Base-by-base conservation (phyloP, 257 asterid genomes). In the Scutellaria barbata region DNA sequence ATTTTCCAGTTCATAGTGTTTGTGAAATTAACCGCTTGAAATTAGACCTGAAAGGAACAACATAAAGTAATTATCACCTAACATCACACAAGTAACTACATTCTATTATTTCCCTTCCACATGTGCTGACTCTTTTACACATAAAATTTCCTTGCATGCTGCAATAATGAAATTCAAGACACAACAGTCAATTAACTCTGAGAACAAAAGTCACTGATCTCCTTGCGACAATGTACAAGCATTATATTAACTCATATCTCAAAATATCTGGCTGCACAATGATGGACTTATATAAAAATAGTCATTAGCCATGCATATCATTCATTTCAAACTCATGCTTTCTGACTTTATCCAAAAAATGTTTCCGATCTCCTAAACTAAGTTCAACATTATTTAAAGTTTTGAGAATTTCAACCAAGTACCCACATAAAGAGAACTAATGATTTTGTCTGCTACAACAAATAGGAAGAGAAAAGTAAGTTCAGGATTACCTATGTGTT, bases 401-500 rank as follows among this genome's bases (percentile, higher is more conserved):
- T 2, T 33, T 17, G 1, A 16, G 54, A 18, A 30, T 13, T 7
- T 57, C 47, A 57, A 37, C 48, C 55, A 76, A 17, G 72, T 52
- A n/a, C 71, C 51, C 47, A 8, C 30, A 54, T 63, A 10, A 33
- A 67, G 10, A 25, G 8, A 16, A 72, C 46, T 13, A 16, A 73
- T 6, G 51, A 54, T 65, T 65, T 10, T 40, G 17, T 66, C 59
- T 20, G 22, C 57, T 41, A 63, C 14, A 41, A 75, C 7, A 30
- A 55, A 54, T 42, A n/a, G 59, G 61, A 62, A 40, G 56, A 59
- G 43, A 52, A 63, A 35, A 17, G 68, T 72, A 40, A 22, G 54
- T 39, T 40, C 58, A 53, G 73, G 50, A 47, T 74, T 68, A 91
- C 97, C 98, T 22, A 22, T 22, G 92, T 30, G 77, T 39, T 76